Percentiles rank a stretch among this genome's conserved stretches.
phyloP scores from a whole-genome alignment of 768 basidiomycete genomes.

The Strobilomyces confusus region DNA sequence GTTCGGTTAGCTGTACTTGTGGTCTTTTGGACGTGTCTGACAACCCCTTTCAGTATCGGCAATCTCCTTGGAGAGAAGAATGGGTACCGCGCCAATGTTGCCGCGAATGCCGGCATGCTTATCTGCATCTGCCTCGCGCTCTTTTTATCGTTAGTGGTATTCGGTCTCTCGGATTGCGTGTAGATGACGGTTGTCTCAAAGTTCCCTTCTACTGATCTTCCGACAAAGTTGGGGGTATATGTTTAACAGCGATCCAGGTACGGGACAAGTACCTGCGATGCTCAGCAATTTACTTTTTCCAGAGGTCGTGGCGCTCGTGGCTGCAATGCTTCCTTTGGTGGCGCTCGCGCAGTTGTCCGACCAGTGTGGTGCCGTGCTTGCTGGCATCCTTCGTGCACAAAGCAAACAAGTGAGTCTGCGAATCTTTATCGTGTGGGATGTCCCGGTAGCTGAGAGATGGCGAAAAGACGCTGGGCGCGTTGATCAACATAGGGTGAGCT shows the following conservation, averaged over 20 bases:
- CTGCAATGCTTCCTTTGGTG: constrained; percentile 69
- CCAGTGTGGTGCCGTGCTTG: constrained; percentile 62
- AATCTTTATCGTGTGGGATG: neutral
- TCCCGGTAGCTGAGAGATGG: neutral
- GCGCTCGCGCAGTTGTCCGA: constrained; percentile 83
- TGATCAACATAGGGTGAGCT: constrained; percentile 68
- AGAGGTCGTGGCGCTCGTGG: constrained; percentile 37
- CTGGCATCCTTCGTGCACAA: constrained; percentile 76
- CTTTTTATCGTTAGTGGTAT: constrained; percentile 50
- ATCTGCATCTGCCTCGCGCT: constrained; percentile 58
- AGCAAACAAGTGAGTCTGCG: constrained; percentile 62
- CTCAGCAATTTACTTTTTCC: neutral
- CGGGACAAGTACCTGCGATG: neutral
- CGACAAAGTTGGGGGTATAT: constrained; percentile 67
- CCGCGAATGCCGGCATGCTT: constrained; percentile 61
- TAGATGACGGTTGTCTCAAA: constrained; percentile 18
- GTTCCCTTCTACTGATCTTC: constrained; percentile 54
- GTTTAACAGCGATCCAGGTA: constrained; percentile 67
- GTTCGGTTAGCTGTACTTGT: constrained; percentile 55
- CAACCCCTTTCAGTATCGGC: constrained; percentile 55
- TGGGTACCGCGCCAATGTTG: constrained; percentile 63
- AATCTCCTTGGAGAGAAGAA: constrained; percentile 85
- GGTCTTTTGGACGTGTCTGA: neutral
- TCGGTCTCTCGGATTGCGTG: neutral
- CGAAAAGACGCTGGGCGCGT: constrained; percentile 63